These are phyloP conservation scores for Lecanosticta acicola DNA, from an alignment of 2,329 filamentous ascomycete genomes.

Conservation along the genomic window DNA sequence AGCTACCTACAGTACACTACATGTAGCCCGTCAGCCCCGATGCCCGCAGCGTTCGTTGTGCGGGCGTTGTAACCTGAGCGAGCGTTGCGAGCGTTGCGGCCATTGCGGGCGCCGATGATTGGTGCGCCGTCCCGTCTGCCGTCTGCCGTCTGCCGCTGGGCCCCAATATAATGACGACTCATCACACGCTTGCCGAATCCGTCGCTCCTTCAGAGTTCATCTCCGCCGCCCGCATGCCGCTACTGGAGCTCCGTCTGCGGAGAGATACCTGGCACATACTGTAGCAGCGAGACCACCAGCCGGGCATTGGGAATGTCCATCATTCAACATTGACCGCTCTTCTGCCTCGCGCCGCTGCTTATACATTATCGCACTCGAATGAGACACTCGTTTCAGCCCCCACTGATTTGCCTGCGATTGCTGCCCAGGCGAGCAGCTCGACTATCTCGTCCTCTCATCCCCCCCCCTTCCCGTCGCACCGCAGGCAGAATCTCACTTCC, in stretches of 20 bases:
- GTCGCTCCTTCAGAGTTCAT: not conserved
- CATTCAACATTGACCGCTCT: slow-evolving; percentile 10
- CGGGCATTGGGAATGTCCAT: not conserved
- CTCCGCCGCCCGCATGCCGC: not conserved
- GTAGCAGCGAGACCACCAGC: not conserved
- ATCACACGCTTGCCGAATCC: too few relatives aligned
- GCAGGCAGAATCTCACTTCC: too few relatives aligned
- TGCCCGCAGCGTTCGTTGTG: too few relatives aligned
- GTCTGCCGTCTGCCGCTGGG: too few relatives aligned
- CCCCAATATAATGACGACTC: too few relatives aligned
- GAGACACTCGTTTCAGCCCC: slow-evolving; percentile 12
- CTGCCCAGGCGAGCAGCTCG: slow-evolving; percentile 2
- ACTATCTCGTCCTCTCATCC: not conserved
- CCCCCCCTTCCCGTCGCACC: slow-evolving; percentile 2
- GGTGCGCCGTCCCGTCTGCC: too few relatives aligned
- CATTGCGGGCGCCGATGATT: too few relatives aligned
- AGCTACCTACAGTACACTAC: too few relatives aligned
- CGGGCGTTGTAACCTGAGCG: too few relatives aligned
- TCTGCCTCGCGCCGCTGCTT: slow-evolving; percentile 9
- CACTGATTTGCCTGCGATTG: slow-evolving; percentile 12
- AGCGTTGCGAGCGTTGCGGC: too few relatives aligned
- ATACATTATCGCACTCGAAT: not conserved
- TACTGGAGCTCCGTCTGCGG: not conserved
- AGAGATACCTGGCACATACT: not conserved
- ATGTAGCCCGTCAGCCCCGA: too few relatives aligned